Evolutionary conservation across 1,139 yeast genomes (phyloP).

Genomic region (Debaryomyces robertsiae): DNA sequence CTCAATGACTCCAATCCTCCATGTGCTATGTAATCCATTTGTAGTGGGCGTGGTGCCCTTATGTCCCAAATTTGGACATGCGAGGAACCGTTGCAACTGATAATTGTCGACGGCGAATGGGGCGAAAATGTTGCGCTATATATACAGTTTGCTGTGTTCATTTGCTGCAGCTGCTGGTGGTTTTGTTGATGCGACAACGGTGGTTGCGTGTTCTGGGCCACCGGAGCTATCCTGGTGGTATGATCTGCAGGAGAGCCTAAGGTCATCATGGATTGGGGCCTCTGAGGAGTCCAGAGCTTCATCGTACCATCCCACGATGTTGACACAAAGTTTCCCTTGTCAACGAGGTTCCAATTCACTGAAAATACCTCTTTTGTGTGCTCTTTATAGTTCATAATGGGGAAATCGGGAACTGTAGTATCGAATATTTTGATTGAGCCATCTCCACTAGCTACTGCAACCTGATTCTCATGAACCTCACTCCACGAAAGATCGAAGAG

Average conservation of each 20-base stretch:
- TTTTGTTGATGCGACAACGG: conserved; percentile 38
- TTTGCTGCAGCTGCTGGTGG: conserved; percentile 28
- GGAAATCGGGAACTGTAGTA: conserved; percentile 63
- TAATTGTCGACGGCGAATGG: conserved; percentile 69
- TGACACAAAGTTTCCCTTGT: conserved; percentile 69
- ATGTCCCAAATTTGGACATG: conserved; percentile 82
- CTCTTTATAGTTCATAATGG: conserved; percentile 75
- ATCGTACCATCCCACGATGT: conserved; percentile 93
- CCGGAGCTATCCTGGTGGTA: conserved; percentile 28
- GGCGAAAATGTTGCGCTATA: conserved; percentile 87
- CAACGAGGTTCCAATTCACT: conserved; percentile 83
- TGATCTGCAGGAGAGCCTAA: conserved; percentile 44
- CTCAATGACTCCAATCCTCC: conserved; percentile 78
- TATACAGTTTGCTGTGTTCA: conserved; percentile 54
- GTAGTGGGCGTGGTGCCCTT: conserved; percentile 66
- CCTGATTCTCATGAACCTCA: conserved; percentile 85
- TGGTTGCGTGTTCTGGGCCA: conserved; percentile 27
- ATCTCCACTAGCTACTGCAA: conserved; percentile 84
- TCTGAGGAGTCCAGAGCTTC: conserved; percentile 68
- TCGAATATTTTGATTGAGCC: conserved; percentile 86
- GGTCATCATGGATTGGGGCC: conserved; percentile 63
- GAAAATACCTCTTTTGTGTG: conserved; percentile 87
- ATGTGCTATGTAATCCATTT: conserved; percentile 67
- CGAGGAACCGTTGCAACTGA: conserved; percentile 81
- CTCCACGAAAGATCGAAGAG: conserved; percentile 89